Conservation (phyloP, 2,329 filamentous ascomycete genomes). For the Neonectria coccinea region DNA sequence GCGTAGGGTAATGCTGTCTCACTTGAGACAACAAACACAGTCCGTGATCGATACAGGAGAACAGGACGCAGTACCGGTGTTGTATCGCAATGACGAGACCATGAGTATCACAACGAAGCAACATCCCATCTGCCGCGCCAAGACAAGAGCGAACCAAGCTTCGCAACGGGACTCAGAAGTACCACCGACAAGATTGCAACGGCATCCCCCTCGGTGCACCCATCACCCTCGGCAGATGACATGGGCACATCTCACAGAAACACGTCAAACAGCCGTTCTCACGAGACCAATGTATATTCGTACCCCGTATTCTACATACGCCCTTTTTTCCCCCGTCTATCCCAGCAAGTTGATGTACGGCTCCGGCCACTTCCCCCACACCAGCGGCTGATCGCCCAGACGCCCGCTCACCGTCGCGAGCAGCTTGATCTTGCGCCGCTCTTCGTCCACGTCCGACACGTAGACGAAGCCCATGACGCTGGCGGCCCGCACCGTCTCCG, state of each 20-base stretch:
- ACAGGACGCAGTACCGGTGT: background rate
- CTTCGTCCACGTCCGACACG: slow-evolving; percentile 89
- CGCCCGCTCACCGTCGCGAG: slow-evolving; percentile 86
- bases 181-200: slow-evolving; percentile 15
- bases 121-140: slow-evolving; percentile 15
- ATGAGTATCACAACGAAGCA: slow-evolving; percentile 1
- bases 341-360: slow-evolving; percentile 82
- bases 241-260: slow-evolving; percentile 14
- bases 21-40: background rate
- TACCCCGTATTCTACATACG: background rate
- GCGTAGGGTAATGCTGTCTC: background rate
- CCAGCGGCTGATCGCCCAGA: slow-evolving; percentile 81
- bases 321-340: slow-evolving; percentile 32
- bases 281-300: background rate
- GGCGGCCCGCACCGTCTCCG: slow-evolving; percentile 80
- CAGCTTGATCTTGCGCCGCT: slow-evolving; percentile 82
- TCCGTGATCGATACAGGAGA: background rate
- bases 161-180: slow-evolving; percentile 10
- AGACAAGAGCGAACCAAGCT: slow-evolving; percentile 11
- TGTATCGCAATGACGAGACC: background rate
- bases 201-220: slow-evolving; percentile 6
- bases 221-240: slow-evolving; percentile 13
- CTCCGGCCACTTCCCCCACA: slow-evolving; percentile 90
- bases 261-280: background rate
- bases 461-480: slow-evolving; percentile 94